phyloP scores from a whole-genome alignment of 2,329 filamentous ascomycete species.

The Ophiosphaerella herpotricha region DNA sequence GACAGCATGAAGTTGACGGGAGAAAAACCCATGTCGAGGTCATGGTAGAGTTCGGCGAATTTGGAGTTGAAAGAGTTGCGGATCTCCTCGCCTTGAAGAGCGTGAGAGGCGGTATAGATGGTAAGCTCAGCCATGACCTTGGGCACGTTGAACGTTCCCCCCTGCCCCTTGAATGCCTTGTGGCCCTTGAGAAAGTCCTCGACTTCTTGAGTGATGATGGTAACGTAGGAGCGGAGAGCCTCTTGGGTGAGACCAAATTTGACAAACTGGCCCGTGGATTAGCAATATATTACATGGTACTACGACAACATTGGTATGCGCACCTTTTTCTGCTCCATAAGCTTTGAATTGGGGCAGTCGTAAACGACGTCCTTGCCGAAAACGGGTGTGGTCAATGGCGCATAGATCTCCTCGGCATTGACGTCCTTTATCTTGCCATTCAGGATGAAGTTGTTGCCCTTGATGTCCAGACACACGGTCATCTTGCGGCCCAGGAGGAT shows the following conservation, averaged over 20 bases:
- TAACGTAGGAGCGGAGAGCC: slow-evolving; percentile 76
- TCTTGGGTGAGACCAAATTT: slow-evolving; percentile 78
- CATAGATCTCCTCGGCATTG: slow-evolving; percentile 89
- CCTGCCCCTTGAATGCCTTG: slow-evolving; percentile 68
- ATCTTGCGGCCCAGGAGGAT: slow-evolving; percentile 86
- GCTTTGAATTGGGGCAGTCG: slow-evolving; percentile 86
- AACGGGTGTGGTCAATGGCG: slow-evolving; percentile 69
- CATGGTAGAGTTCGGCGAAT: slow-evolving; percentile 82
- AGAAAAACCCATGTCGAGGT: slow-evolving; percentile 87
- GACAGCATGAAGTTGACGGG: slow-evolving; percentile 89
- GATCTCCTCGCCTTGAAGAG: slow-evolving; percentile 82
- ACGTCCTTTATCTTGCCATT: slow-evolving; percentile 91
- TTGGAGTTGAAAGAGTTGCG: slow-evolving; percentile 78
- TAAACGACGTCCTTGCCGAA: slow-evolving; percentile 89
- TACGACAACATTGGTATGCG: slow-evolving; percentile 10
- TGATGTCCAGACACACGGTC: slow-evolving; percentile 79
- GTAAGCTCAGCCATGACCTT: slow-evolving; percentile 83
- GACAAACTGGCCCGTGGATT: slow-evolving; percentile 64
- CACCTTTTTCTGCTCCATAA: slow-evolving; percentile 97
- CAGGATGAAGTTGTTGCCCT: slow-evolving; percentile 88
- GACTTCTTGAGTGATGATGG: slow-evolving; percentile 76
- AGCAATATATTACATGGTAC: background rate
- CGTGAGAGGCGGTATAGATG: slow-evolving; percentile 86
- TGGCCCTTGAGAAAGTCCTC: slow-evolving; percentile 72
- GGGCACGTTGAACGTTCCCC: slow-evolving; percentile 72